A percentile compares a stretch with the other conserved stretches of the same genome.
Conservation (phyloP, 2,329 filamentous ascomycete genomes). For the Thelonectria discophora region DNA sequence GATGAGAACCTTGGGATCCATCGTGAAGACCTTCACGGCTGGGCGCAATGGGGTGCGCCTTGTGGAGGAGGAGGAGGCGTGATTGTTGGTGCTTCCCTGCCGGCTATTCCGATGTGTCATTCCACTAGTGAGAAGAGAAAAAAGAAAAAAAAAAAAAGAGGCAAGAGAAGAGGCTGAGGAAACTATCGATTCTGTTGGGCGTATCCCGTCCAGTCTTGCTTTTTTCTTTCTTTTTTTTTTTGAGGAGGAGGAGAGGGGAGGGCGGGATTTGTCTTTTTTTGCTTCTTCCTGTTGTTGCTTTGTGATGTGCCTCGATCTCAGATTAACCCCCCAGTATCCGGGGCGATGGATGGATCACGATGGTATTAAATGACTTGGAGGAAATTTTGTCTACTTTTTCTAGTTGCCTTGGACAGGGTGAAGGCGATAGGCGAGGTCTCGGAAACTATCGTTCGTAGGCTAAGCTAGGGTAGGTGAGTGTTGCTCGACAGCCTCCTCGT, state of each 20-base stretch:
- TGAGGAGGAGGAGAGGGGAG: no score
- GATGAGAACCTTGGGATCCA: not conserved
- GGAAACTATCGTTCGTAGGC: slow-evolving; percentile 5
- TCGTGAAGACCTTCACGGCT: not conserved
- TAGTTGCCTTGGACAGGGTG: not conserved
- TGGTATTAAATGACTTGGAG: not conserved
- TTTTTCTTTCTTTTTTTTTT: not conserved
- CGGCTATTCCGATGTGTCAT: not conserved
- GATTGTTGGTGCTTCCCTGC: not conserved
- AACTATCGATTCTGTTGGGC: not conserved
- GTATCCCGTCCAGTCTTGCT: not conserved
- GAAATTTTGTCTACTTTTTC: slow-evolving; percentile 1
- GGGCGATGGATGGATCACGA: not conserved
- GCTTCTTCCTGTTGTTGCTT: not conserved
- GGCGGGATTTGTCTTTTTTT: not conserved
- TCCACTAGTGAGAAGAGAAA: not conserved
- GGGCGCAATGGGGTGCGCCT: no score
- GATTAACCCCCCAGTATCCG: not conserved
- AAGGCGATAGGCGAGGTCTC: slow-evolving; percentile 10
- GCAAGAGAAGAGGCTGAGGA: not conserved
- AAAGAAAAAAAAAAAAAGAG: no score
- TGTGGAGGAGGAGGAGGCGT: no score
- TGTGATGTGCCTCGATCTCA: not conserved
- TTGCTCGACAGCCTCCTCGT: no score
- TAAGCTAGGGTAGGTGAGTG: no score